Evolutionary conservation across 495 filamentous ascomycete species (phyloP), one percentile per base, ranked within the genome.

Genomic region (Melanomma pulvis-pyrius): DNA sequence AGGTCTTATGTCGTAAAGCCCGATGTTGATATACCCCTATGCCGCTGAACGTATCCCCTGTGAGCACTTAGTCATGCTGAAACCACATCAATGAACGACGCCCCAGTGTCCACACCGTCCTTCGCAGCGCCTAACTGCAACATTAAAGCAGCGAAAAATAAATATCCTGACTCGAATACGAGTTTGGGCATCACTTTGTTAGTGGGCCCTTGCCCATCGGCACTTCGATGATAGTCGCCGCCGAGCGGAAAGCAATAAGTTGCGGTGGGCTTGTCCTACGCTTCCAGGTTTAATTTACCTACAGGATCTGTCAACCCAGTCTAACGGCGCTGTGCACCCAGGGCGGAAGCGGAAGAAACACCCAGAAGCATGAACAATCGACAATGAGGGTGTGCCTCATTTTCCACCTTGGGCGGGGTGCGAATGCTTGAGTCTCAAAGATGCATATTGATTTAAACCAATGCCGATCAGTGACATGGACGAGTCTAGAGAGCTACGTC

Each of bases 401-500:
- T 50, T 41, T 44, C 62, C 34, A 28, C 24, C 32, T 34, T 48
- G 41, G 61, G 52, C 32, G 41, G 9, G 49, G 50, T 34, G 25
- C 61, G 32, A 22, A 64, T 64, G 61, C 61, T 28, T 13, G 19
- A 48, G 61, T 56, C 61, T 64, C 52, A 56, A 39, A 59, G 54
- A 39, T 51, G 53, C 53, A 57, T 19, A 36, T 48, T 22, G 41
- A 19, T 41, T 39, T 58, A 53, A 41, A 30, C 19, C 41, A 58
- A 51, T 58, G 25, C 11, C 19, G 28, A 13, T 4, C 1, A 44
- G 44, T 59, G 22, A 7, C 36, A 48, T n/a, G 19, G 41, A 44
- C 52, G 30, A 32, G 54, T 12, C 19, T 50, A 4, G 22, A 28
- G 46, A 29, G 47, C 48, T 36, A 26, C 24, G 13, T 29, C n/a